Base-by-base conservation (phyloP, 352 stramenopile genomes). In the Globisporangium emineosum region DNA sequence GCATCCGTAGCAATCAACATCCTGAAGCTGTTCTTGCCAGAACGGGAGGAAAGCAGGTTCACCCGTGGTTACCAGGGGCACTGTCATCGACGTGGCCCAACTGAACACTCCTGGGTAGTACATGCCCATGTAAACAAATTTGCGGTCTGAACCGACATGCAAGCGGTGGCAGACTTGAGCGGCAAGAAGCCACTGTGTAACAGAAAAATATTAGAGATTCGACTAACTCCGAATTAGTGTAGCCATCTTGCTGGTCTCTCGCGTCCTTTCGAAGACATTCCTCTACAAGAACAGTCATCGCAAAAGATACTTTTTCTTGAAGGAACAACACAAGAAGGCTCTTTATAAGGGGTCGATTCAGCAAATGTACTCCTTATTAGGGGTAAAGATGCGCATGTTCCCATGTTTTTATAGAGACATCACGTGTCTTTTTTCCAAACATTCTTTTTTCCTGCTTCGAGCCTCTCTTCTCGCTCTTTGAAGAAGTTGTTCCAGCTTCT, bases 261-360 rank as follows among this genome's bases (percentile, higher is more conserved):
- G 43, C n/a, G 43, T 51, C 43, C 43, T 51, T 51, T 51, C 43
- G 19, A 3, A 8, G n/a, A 17, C 43, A 6, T 50, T 5, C 19
- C n/a, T 25, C 19, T 51, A 27, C n/a, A 51, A 51, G 43, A 27
- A 51, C 43, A 51, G n/a, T 27, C 43, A 19, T 25, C n/a, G 42
- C 42, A 50, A 50, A 50, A 50, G 42, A 50, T 50, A 50, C 42
- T 50, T 50, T 27, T 50, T 21, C n/a, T 50, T 43, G 37, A 13
- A 43, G 4, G 15, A 4, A 1, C 7, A 12, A 43, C 12, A 5
- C 37, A n/a, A 19, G 4, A 43, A 19, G 37, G 13, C 0, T n/a
- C 37, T 43, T 19, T 50, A 50, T 50, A 50, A 50, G 42, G 42
- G 9, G 37, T n/a, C 15, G 15, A n/a, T 10, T 5, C 12, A n/a